Evolutionary conservation across 2,329 filamentous ascomycete species (phyloP).

Genomic region (Xylaria sp.): DNA sequence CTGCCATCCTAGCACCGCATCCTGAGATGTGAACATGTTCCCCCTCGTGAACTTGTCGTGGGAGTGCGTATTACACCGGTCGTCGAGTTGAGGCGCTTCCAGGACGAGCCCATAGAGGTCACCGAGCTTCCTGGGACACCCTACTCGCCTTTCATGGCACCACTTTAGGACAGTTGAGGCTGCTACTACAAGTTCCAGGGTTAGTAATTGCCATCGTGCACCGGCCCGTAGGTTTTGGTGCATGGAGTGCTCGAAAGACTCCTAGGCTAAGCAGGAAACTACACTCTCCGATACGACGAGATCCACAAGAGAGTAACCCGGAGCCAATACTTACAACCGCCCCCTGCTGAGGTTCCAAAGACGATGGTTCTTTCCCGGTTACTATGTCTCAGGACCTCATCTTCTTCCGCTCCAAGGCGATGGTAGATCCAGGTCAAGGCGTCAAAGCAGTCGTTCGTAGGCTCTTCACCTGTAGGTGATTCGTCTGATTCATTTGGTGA

Average conservation of each 20-base stretch:
- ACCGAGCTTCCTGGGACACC: slow-evolving; percentile 2
- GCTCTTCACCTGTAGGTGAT: slow-evolving; percentile 35
- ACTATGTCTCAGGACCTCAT: slow-evolving; percentile 29
- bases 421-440: slow-evolving; percentile 37
- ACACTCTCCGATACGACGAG: background rate
- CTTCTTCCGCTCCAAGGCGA: slow-evolving; percentile 23
- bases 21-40: slow-evolving; percentile 39
- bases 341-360: slow-evolving; percentile 37
- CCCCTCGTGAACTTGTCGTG: slow-evolving; percentile 33
- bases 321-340: slow-evolving; percentile 29
- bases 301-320: background rate
- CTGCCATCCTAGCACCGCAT: slow-evolving; percentile 34
- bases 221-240: background rate
- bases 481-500: slow-evolving; percentile 35
- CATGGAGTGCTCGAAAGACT: background rate
- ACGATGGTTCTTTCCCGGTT: slow-evolving; percentile 31
- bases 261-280: background rate
- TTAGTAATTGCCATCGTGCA: slow-evolving; percentile 1
- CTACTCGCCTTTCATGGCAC: slow-evolving; percentile 27
- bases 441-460: slow-evolving; percentile 39
- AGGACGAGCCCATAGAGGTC: slow-evolving; percentile 33
- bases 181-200: slow-evolving; percentile 24
- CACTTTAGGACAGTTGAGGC: slow-evolving; percentile 36
- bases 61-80: slow-evolving; percentile 34
- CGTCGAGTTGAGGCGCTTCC: slow-evolving; percentile 40